phyloP scores from a whole-genome alignment of 1,139 yeast genomes.

The Lodderomyces metapsilosis region DNA sequence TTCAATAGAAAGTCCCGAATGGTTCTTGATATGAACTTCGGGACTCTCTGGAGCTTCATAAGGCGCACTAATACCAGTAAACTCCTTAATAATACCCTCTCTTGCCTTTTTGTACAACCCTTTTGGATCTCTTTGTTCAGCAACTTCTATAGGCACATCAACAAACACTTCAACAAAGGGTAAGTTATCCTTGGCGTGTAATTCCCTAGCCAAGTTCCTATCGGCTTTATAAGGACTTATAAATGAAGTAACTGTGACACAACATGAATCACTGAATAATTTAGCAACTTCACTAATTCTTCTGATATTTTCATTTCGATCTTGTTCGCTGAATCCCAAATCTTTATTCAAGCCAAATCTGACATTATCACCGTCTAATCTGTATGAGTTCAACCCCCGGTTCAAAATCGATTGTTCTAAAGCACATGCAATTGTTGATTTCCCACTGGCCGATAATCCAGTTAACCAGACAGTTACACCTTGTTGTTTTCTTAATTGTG shows the following conservation, averaged over 20 bases:
- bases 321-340: conserved; percentile 86
- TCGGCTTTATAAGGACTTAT: conserved; percentile 88
- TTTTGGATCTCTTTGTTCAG: conserved; percentile 95
- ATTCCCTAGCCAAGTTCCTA: conserved; percentile 78
- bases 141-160: conserved; percentile 90
- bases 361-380: conserved; percentile 93
- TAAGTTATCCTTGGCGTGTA: conserved; percentile 71
- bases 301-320: conserved; percentile 91
- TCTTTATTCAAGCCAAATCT: conserved; percentile 94
- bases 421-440: conserved; percentile 93
- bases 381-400: conserved; percentile 68
- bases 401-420: conserved; percentile 78
- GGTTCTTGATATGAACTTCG: conserved; percentile 78
- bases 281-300: conserved; percentile 91
- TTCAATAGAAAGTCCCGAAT: conserved; percentile 64
- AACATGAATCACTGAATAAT: conserved; percentile 85
- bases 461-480: conserved; percentile 96
- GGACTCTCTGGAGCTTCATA: conserved; percentile 88
- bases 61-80: conserved; percentile 94
- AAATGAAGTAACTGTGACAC: conserved; percentile 83
- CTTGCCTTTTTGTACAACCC: conserved; percentile 96
- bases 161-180: conserved; percentile 89
- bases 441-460: conserved; percentile 93
- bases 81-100: conserved; percentile 89
- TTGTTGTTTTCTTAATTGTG: conserved; percentile 66